A percentile compares a stretch with the other conserved stretches of the same genome.
Evolutionary conservation across 306 rosid genomes (phyloP).

Genomic region (Inga leiocalycina): DNA sequence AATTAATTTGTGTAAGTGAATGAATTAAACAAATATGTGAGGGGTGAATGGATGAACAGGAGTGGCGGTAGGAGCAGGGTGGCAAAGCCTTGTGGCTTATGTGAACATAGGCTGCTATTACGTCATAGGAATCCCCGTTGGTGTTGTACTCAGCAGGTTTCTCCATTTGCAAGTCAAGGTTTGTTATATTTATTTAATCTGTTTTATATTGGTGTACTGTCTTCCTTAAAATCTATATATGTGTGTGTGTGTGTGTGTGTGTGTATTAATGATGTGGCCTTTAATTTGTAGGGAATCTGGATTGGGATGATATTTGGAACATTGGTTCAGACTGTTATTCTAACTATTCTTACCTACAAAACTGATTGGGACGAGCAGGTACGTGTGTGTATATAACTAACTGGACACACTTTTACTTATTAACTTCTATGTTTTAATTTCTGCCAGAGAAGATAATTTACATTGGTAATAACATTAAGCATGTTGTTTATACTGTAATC

Average conservation of each 20-base stretch:
- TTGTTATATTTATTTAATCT: background rate
- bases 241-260: too few species aligned
- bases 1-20: too few species aligned
- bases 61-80: slow-evolving; percentile 60
- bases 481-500: background rate
- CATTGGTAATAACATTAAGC: background rate
- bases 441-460: background rate
- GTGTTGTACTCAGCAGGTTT: slow-evolving; percentile 44
- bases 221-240: background rate
- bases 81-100: slow-evolving; percentile 56
- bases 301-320: slow-evolving; percentile 76
- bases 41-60: slow-evolving; percentile 39
- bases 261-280: background rate
- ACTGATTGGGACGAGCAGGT: slow-evolving; percentile 74
- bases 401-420: background rate
- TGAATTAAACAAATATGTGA: background rate
- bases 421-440: background rate
- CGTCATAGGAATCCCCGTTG: slow-evolving; percentile 49
- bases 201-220: background rate
- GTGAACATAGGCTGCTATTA: slow-evolving; percentile 55
- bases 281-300: slow-evolving; percentile 55
- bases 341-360: slow-evolving; percentile 47
- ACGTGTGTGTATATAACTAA: background rate
- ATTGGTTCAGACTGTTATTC: slow-evolving; percentile 57
- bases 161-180: slow-evolving; percentile 47